A percentile compares a stretch with the other conserved stretches of the same genome.
phyloP scores from a whole-genome alignment of 139 green algal species.

The Chlorella sp. region DNA sequence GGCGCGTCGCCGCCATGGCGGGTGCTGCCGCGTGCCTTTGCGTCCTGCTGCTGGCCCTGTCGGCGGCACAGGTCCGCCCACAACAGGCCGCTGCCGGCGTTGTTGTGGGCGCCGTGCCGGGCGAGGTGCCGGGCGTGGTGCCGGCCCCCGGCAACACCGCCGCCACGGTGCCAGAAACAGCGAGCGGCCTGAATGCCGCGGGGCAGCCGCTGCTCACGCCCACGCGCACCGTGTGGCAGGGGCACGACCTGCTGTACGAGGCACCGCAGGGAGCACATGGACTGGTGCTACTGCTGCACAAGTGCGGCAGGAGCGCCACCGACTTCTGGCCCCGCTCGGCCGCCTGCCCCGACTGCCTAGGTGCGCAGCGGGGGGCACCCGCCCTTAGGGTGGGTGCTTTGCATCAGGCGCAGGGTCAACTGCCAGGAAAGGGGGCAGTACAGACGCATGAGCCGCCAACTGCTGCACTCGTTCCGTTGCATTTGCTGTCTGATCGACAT shows the following conservation, averaged over 20 bases:
- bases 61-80: too few relatives aligned
- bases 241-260: not conserved
- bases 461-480: not conserved
- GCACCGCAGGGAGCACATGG: not conserved
- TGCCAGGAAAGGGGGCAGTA: not conserved
- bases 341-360: slow-evolving; percentile 1
- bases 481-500: not conserved
- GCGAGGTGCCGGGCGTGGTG: too few relatives aligned
- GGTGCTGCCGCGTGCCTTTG: too few relatives aligned
- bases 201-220: not conserved
- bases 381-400: not conserved
- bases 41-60: too few relatives aligned
- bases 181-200: not conserved
- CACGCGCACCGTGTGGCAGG: not conserved
- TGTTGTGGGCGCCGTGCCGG: too few relatives aligned
- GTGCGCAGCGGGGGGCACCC: not conserved
- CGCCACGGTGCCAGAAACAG: not conserved
- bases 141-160: not conserved
- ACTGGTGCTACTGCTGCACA: slow-evolving; percentile 22
- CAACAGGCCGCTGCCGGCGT: too few relatives aligned
- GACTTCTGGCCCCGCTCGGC: slow-evolving; percentile 15
- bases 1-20: too few relatives aligned
- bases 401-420: not conserved
- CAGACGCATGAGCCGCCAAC: too few relatives aligned
- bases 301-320: slow-evolving; percentile 9